Evolutionary conservation across 371 early-diverging fungal species (phyloP).

Genomic region (Mortierella sp.): DNA sequence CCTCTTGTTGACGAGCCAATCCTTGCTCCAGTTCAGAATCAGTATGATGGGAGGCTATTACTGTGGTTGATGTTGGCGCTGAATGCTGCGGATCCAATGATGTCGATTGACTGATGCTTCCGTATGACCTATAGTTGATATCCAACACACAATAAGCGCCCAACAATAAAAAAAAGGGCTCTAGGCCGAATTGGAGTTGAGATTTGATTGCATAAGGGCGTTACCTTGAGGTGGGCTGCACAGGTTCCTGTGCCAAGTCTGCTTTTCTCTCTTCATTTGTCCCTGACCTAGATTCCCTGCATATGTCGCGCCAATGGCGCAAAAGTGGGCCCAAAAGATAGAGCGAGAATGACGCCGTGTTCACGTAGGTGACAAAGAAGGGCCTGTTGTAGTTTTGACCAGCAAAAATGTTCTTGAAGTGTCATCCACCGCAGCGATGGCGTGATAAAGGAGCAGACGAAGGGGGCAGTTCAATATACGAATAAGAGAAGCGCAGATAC

Average conservation of each 20-base stretch:
- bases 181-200: too few species aligned
- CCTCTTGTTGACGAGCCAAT: conserved; percentile 13
- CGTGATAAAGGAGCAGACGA: conserved; percentile 1
- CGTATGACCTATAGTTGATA: conserved; percentile 2
- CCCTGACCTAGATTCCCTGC: neutral
- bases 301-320: conserved; percentile 16
- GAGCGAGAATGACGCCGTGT: conserved; percentile 81
- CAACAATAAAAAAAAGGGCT: too few species aligned
- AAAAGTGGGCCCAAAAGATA: conserved; percentile 65
- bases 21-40: conserved; percentile 40
- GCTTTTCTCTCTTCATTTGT: too few species aligned
- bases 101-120: conserved; percentile 5
- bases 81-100: neutral
- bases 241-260: too few species aligned
- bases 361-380: conserved; percentile 83
- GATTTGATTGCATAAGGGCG: too few species aligned
- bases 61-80: neutral
- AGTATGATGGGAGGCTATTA: neutral
- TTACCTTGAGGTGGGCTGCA: too few species aligned
- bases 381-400: conserved; percentile 79
- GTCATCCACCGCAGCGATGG: conserved; percentile 5
- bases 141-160: too few species aligned
- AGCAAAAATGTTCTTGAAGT: conserved; percentile 72
- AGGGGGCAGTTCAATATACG: neutral
- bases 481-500: too few species aligned